phyloP scores from a whole-genome alignment of 257 asterid genomes.

The Solanum neorickii region DNA sequence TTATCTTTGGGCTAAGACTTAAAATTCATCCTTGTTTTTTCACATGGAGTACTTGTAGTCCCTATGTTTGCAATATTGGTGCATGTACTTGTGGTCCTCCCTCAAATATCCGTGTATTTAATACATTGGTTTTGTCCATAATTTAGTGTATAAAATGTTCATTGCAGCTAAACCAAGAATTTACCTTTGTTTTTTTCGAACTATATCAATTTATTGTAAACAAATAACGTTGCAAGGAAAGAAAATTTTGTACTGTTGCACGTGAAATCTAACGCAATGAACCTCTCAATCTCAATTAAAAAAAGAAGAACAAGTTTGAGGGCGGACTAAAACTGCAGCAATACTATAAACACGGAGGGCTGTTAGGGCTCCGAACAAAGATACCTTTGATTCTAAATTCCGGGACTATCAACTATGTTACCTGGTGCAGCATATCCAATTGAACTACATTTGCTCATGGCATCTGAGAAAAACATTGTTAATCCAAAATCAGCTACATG shows the following conservation, averaged over 20 bases:
- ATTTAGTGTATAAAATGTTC: neutral
- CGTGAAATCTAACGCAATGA: neutral
- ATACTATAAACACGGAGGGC: neutral
- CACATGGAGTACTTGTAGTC: neutral
- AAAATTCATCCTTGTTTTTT: neutral
- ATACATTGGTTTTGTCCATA: neutral
- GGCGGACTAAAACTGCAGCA: neutral
- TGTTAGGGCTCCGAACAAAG: neutral
- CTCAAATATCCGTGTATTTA: neutral
- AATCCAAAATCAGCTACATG: constrained; percentile 10
- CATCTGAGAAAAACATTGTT: neutral
- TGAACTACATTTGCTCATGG: neutral
- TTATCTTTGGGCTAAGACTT: neutral
- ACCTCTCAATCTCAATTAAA: neutral
- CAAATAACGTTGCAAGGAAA: neutral
- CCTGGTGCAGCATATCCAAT: constrained; percentile 12
- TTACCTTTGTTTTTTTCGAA: neutral
- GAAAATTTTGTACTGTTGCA: neutral
- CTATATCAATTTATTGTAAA: neutral
- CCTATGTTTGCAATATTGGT: neutral
- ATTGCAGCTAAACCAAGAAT: neutral
- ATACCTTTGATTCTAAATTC: neutral
- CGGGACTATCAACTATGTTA: neutral
- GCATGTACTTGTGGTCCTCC: neutral
- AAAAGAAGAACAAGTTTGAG: neutral